Base-by-base conservation (phyloP, 2,329 filamentous ascomycete genomes). In the Fusarium sp. region DNA sequence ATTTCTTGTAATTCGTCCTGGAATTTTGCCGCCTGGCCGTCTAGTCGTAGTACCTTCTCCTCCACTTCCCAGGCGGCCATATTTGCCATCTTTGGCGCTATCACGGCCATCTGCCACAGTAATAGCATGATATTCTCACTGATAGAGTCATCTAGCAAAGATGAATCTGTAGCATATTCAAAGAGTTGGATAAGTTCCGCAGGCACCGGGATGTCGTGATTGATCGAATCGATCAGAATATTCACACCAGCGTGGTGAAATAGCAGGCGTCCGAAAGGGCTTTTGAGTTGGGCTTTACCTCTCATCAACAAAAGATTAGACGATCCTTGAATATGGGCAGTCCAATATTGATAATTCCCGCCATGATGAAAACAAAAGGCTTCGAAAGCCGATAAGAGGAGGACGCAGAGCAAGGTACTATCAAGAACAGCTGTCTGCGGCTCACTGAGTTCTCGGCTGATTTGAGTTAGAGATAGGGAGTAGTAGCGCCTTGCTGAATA, bases 161-260 rank as follows among this genome's bases (percentile, higher is more conserved):
- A 17, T 4, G 44, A 50, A 6, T 33, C 32, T 17, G 25, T 55
- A 13, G 44, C 52, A 41, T 25, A 7, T 2, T 55, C 44, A 20
- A 50, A 55, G 6, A 55, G 33, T 17, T 2, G 33, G 8, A 17
- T 1, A 8, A 55, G 44, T 15, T 25, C 33, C 19, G 6, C 32
- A 7, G 44, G 7, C 9, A 55, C 6, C 22, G 25, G 2, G 13
- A 19, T 32, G 1, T 33, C 8, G 23, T 55, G 44, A 10, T 19
- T 5, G 6, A 40, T 23, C 1, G 44, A 25, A 15, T 55, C 25
- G 17, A 55, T 23, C 20, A 55, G 3, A 6, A 55, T n/a, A 25
- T 55, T 49, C 4, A 55, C 44, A 9, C 52, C 52, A 1, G 52
- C 44, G 20, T 55, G 52, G 7, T 55, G 44, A 2, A 55, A 55